Conservation (phyloP, 345 rosid species). For the Gossypium mustelinum region DNA sequence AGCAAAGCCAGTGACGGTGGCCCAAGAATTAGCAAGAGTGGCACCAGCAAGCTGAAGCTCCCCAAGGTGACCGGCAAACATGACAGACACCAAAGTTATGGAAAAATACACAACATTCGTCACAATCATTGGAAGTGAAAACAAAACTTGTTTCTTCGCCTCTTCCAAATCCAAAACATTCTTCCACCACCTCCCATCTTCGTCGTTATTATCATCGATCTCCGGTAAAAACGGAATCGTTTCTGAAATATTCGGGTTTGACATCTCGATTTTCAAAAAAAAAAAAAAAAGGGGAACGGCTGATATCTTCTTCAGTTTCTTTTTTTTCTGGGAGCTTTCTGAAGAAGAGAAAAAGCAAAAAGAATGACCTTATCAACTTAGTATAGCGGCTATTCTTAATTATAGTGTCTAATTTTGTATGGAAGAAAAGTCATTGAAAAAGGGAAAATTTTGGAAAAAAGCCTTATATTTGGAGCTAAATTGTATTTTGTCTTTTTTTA, state of each 20-base stretch:
- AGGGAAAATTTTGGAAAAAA: no score
- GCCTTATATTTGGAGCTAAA: no score
- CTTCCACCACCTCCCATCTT: slow-evolving; percentile 23
- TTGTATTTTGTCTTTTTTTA: no score
- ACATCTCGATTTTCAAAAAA: background rate
- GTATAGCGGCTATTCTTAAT: background rate
- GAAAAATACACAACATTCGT: slow-evolving; percentile 48
- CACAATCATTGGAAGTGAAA: slow-evolving; percentile 67
- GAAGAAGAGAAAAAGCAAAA: background rate
- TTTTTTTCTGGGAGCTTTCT: background rate
- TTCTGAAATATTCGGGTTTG: background rate
- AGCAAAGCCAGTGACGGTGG: slow-evolving; percentile 69
- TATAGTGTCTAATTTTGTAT: no score
- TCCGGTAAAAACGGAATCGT: background rate
- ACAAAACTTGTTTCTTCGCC: slow-evolving; percentile 49
- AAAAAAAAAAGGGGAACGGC: no score
- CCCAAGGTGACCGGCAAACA: no score
- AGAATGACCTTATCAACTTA: background rate
- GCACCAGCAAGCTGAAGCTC: no score
- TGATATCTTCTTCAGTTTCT: no score
- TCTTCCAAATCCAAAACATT: slow-evolving; percentile 32
- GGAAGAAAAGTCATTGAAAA: no score
- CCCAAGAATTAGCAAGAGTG: background rate
- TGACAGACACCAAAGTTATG: slow-evolving; percentile 46
- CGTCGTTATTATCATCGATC: background rate